Percentiles rank a stretch among this genome's conserved stretches.
Conservation (phyloP, 768 basidiomycete genomes). For the Suillus placidus region DNA sequence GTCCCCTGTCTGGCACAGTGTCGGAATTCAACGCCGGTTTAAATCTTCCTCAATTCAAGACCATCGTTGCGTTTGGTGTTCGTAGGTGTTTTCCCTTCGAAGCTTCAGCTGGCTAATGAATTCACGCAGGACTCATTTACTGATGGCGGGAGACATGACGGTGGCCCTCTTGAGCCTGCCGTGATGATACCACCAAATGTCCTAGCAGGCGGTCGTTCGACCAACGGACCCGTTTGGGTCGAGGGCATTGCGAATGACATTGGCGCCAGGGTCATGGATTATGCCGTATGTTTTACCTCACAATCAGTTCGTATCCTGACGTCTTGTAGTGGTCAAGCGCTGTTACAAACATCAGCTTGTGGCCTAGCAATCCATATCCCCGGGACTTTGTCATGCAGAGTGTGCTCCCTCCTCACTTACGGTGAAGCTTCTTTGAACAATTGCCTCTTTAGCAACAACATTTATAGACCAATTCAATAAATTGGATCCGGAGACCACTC, state of each 20-base stretch:
- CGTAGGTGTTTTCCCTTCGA: slow-evolving; percentile 12
- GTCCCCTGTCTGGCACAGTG: slow-evolving; percentile 39
- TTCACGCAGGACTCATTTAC: slow-evolving; percentile 49
- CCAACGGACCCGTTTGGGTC: slow-evolving; percentile 54
- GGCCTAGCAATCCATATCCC: slow-evolving; percentile 51
- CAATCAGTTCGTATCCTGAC: neutral
- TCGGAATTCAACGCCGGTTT: slow-evolving; percentile 55
- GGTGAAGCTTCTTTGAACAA: neutral
- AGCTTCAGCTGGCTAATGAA: neutral
- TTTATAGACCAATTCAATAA: slow-evolving; percentile 49
- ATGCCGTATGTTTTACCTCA: slow-evolving; percentile 42
- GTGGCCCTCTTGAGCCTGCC: slow-evolving; percentile 43
- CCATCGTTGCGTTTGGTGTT: slow-evolving; percentile 57
- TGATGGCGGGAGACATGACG: slow-evolving; percentile 51
- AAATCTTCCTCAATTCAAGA: slow-evolving; percentile 38
- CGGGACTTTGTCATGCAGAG: slow-evolving; percentile 55
- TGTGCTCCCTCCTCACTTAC: slow-evolving; percentile 8
- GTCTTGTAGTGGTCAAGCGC: slow-evolving; percentile 39
- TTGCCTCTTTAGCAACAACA: slow-evolving; percentile 35
- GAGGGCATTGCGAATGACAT: slow-evolving; percentile 46
- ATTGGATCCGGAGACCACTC: slow-evolving; percentile 48
- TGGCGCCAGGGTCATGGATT: slow-evolving; percentile 49
- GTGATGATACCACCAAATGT: slow-evolving; percentile 46
- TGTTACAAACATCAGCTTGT: slow-evolving; percentile 48
- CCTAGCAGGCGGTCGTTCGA: slow-evolving; percentile 51